Evolutionary conservation across 2,329 filamentous ascomycete genomes (phyloP).

Genomic region (Fusarium foetens): DNA sequence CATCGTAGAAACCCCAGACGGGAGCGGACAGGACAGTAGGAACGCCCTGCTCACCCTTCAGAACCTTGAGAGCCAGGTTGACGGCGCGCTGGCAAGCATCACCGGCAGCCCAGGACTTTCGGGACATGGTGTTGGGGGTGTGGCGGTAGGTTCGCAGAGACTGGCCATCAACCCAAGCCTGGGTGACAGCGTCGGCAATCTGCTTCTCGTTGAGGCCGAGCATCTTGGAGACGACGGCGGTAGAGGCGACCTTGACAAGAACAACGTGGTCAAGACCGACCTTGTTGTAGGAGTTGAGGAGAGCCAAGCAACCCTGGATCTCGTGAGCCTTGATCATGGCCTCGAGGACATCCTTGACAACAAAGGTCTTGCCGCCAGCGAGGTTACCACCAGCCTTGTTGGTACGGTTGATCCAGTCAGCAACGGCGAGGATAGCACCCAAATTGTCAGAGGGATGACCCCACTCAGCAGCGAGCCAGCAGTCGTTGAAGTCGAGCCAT

Average conservation of each 20-base stretch:
- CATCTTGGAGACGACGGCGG: constrained; percentile 95
- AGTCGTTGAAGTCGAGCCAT: constrained; percentile 99
- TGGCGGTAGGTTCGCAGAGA: constrained; percentile 96
- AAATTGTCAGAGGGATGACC: constrained; percentile 98
- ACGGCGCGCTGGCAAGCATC: constrained; percentile 97
- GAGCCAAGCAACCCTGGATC: constrained; percentile 95
- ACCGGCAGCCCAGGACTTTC: constrained; percentile 98
- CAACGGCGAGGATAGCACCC: constrained; percentile 93
- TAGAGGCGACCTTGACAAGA: constrained; percentile 95
- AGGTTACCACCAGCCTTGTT: constrained; percentile 80
- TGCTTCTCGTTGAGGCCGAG: constrained; percentile 88
- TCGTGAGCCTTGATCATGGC: constrained; percentile 99
- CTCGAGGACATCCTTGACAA: constrained; percentile 90
- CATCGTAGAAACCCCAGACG: constrained; percentile 98
- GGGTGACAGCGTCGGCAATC: constrained; percentile 94
- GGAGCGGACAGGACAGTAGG: constrained; percentile 93
- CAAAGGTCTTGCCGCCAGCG: constrained; percentile 88
- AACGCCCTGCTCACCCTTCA: constrained; percentile 89
- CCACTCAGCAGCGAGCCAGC: constrained; percentile 99
- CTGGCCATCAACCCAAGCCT: constrained; percentile 98
- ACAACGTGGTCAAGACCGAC: constrained; percentile 98
- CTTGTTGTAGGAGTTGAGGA: constrained; percentile 99
- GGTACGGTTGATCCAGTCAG: constrained; percentile 97
- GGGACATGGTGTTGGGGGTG: constrained; percentile 98
- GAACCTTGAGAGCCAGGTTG: constrained; percentile 88